Evolutionary conservation across 2,329 filamentous ascomycete species (phyloP).

Genomic region (Rhinocladiella similis): DNA sequence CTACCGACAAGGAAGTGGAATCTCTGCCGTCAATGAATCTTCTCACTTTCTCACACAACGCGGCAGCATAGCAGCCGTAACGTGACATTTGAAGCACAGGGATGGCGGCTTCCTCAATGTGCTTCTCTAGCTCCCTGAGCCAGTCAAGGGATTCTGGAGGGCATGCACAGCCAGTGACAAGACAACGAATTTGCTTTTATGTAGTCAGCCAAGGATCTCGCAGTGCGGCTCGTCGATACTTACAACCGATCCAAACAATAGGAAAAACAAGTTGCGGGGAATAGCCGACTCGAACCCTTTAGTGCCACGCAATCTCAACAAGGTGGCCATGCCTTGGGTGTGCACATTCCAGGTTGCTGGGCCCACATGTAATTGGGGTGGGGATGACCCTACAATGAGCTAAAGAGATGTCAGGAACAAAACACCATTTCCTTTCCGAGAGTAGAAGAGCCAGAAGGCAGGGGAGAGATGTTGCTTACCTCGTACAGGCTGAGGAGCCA

Average conservation of each 20-base stretch:
- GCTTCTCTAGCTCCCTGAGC: slow-evolving; percentile 15
- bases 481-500: slow-evolving; percentile 27
- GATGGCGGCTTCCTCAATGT: slow-evolving; percentile 1
- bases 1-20: background rate
- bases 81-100: slow-evolving; percentile 8
- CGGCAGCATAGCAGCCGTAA: slow-evolving; percentile 15
- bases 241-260: slow-evolving; percentile 18
- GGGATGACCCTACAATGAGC: slow-evolving; percentile 16
- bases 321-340: slow-evolving; percentile 17
- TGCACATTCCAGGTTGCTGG: slow-evolving; percentile 19
- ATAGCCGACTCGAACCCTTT: slow-evolving; percentile 4
- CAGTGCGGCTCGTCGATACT: background rate
- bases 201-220: too few species aligned
- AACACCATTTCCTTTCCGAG: background rate
- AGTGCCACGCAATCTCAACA: slow-evolving; percentile 19
- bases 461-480: slow-evolving; percentile 4
- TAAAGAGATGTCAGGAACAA: background rate
- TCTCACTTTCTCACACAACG: slow-evolving; percentile 13
- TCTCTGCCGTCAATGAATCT: background rate
- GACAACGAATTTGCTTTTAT: slow-evolving; percentile 17
- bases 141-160: slow-evolving; percentile 17
- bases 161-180: slow-evolving; percentile 16
- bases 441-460: background rate
- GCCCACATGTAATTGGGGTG: background rate
- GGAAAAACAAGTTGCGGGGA: slow-evolving; percentile 19